Evolutionary conservation across 202 grass and related monocot genomes (phyloP).

Genomic region (Zoysia matrella): DNA sequence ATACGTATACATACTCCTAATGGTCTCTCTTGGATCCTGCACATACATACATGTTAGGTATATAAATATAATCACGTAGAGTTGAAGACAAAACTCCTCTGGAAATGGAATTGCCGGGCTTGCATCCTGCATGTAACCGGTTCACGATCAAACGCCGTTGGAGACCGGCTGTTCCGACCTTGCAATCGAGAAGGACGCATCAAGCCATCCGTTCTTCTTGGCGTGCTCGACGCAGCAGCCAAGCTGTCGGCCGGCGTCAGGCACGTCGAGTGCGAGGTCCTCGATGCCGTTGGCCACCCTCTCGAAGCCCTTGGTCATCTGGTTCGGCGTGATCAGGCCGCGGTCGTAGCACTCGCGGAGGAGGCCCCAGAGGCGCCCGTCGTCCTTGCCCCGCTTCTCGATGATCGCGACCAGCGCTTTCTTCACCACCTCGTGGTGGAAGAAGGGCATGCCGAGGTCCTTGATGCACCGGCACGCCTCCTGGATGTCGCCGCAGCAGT

Average conservation of each 20-base stretch:
- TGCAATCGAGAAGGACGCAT: constrained; percentile 37
- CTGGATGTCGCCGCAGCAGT: constrained; percentile 59
- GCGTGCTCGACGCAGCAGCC: constrained; percentile 59
- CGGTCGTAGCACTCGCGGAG: constrained; percentile 68
- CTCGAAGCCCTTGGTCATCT: constrained; percentile 77
- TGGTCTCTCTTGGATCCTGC: constrained; percentile 12
- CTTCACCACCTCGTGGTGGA: constrained; percentile 83
- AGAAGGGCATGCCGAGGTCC: constrained; percentile 83
- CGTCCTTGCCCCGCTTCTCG: constrained; percentile 71
- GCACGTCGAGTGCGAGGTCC: constrained; percentile 81
- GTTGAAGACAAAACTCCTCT: constrained; percentile 23
- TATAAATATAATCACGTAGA: constrained; percentile 2
- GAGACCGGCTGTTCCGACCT: constrained; percentile 20
- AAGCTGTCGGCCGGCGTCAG: constrained; percentile 61
- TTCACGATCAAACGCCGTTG: constrained; percentile 38
- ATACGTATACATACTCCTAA: constrained; percentile 10
- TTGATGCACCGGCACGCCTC: constrained; percentile 76
- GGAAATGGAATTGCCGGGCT: constrained; percentile 27
- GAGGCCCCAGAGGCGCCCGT: constrained; percentile 53
- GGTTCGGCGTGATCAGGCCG: constrained; percentile 73
- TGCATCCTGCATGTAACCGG: constrained; percentile 14
- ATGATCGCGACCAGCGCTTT: constrained; percentile 32
- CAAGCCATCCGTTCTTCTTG: constrained; percentile 66
- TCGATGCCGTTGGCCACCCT: constrained; percentile 63
- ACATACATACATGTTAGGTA: constrained; percentile 30